A percentile compares a stretch with the other conserved stretches of the same genome.
phyloP scores from a whole-genome alignment of 208 protist species.

The Crithidia mellificae region DNA sequence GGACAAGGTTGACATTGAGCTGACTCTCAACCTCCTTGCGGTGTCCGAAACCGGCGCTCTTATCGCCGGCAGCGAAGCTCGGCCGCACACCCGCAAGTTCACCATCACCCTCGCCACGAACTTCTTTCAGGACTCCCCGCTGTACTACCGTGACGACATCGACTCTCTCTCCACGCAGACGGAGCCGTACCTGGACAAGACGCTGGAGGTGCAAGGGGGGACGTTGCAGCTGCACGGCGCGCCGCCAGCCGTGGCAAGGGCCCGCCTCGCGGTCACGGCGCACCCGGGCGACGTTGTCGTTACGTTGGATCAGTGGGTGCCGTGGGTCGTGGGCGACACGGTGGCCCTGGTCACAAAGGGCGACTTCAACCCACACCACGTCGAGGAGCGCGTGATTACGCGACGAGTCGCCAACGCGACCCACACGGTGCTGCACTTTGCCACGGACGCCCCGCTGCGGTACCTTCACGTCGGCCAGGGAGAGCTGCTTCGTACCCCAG shows the following conservation, averaged over 20 bases:
- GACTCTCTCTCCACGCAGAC: conserved; percentile 8
- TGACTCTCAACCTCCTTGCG: conserved; percentile 23
- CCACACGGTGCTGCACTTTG: conserved; percentile 35
- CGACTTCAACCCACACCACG: conserved; percentile 29
- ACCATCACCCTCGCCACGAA: conserved; percentile 34
- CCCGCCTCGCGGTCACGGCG: conserved; percentile 21
- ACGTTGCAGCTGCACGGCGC: conserved; percentile 43
- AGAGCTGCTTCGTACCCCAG: neutral
- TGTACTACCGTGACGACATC: conserved; percentile 25
- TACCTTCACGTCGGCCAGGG: conserved; percentile 31
- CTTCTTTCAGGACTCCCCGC: conserved; percentile 18
- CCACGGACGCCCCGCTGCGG: conserved; percentile 25
- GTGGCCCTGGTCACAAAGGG: conserved; percentile 49
- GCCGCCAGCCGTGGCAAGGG: neutral
- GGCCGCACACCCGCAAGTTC: conserved; percentile 33
- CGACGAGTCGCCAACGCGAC: conserved; percentile 16
- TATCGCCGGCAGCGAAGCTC: conserved; percentile 29
- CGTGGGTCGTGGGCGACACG: conserved; percentile 49
- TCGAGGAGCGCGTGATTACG: conserved; percentile 42
- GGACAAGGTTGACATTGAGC: conserved; percentile 35
- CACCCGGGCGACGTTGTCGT: conserved; percentile 27
- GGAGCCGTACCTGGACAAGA: conserved; percentile 31
- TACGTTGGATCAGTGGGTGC: conserved; percentile 35
- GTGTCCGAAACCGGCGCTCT: conserved; percentile 36
- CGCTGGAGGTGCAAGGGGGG: conserved; percentile 38